A percentile compares a stretch with the other conserved stretches of the same genome.
phyloP scores from a whole-genome alignment of 225 moss, liverwort and hornwort species.

The Sphagnum contortum region DNA sequence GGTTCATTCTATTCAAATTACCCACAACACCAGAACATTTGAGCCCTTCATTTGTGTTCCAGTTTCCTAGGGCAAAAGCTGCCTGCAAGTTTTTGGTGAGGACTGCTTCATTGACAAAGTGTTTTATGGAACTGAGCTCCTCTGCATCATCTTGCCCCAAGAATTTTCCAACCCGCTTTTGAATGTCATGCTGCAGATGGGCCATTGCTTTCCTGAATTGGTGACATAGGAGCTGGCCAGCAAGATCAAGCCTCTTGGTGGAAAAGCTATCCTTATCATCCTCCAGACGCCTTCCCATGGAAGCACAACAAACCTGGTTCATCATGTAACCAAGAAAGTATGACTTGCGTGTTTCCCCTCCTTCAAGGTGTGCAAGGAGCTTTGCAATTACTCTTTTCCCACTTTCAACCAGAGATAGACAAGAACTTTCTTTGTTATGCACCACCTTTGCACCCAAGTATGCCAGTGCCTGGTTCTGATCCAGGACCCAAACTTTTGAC shows the following conservation, averaged over 20 bases:
- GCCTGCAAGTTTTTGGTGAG: conserved; percentile 54
- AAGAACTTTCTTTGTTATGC: conserved; percentile 12
- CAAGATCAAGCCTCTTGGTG: conserved; percentile 74
- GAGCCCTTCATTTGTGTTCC: conserved; percentile 56
- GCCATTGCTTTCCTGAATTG: conserved; percentile 80
- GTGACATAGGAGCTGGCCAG: conserved; percentile 69
- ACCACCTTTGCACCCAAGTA: conserved; percentile 50
- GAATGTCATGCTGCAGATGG: conserved; percentile 63
- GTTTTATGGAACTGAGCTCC: conserved; percentile 32
- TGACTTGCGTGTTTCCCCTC: conserved; percentile 38
- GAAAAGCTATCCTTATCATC: conserved; percentile 72
- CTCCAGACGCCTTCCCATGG: conserved; percentile 50
- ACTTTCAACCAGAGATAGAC: conserved; percentile 20
- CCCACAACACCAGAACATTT: conserved; percentile 83
- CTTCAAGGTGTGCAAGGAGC: conserved; percentile 53
- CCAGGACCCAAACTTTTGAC: conserved; percentile 18
- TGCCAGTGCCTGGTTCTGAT: conserved; percentile 29
- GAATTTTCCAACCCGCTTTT: conserved; percentile 42
- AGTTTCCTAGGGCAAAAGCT: conserved; percentile 80
- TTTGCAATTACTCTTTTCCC: conserved; percentile 23
- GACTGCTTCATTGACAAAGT: conserved; percentile 50
- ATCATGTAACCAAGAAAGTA: conserved; percentile 67
- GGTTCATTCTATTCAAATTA: conserved; percentile 73
- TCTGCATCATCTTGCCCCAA: conserved; percentile 20
- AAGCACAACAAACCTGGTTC: conserved; percentile 41